phyloP scores from a whole-genome alignment of 2,329 filamentous ascomycete species.

The Leptographium flavum region DNA sequence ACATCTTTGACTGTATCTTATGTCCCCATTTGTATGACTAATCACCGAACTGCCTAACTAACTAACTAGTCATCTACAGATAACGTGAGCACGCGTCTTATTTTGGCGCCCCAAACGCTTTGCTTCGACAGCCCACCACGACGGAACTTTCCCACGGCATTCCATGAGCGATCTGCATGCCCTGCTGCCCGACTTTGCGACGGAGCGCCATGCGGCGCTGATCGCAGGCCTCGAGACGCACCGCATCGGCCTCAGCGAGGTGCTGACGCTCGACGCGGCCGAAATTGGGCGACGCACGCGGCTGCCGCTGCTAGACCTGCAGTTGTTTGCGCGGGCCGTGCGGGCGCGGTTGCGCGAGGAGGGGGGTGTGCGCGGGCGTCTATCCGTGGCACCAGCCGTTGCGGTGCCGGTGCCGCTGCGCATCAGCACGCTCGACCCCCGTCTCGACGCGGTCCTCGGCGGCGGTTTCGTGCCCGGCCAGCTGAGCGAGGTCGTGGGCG shows the following conservation, averaged over 20 bases:
- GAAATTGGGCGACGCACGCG: slow-evolving; percentile 79
- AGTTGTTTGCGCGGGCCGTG: slow-evolving; percentile 40
- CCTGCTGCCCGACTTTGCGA: slow-evolving; percentile 68
- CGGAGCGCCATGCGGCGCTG: slow-evolving; percentile 54
- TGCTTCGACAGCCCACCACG: too few relatives aligned
- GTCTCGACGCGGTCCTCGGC: slow-evolving; percentile 58
- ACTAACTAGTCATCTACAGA: neutral
- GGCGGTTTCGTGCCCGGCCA: slow-evolving; percentile 72
- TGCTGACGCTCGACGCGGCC: slow-evolving; percentile 68
- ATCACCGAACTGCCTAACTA: neutral
- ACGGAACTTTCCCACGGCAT: neutral
- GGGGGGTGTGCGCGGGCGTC: slow-evolving; percentile 30
- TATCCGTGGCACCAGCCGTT: too few relatives aligned
- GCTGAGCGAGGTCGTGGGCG: slow-evolving; percentile 80
- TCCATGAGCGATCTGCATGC: slow-evolving; percentile 73
- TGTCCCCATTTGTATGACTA: too few relatives aligned
- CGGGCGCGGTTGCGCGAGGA: slow-evolving; percentile 17
- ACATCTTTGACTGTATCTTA: too few relatives aligned
- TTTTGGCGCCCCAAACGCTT: too few relatives aligned
- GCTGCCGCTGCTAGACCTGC: slow-evolving; percentile 67
- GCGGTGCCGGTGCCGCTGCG: slow-evolving; percentile 27
- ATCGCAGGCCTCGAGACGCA: slow-evolving; percentile 68
- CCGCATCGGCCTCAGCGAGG: slow-evolving; percentile 63
- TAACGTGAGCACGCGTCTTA: slow-evolving; percentile 1
- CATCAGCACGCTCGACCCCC: slow-evolving; percentile 69